Percentiles rank a stretch among this genome's conserved stretches.
These are phyloP conservation scores for Chalaropsis ovoidea DNA, from an alignment of 2,329 filamentous ascomycete species.

Conservation along the genomic window DNA sequence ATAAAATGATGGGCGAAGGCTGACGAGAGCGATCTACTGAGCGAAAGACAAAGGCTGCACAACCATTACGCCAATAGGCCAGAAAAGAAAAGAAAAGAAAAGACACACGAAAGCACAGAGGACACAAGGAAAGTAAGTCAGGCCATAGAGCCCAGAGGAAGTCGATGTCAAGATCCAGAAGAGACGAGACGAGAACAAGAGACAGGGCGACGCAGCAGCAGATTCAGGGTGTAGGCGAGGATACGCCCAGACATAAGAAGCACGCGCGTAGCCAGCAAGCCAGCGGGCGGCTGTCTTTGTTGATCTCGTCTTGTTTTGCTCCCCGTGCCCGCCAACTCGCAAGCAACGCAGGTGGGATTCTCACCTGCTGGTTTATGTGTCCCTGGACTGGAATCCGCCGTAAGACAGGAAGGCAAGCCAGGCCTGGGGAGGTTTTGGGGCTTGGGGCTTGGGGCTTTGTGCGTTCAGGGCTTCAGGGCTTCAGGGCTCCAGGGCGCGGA, in stretches of 20 bases:
- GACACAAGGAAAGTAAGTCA: not conserved
- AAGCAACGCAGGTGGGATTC: not conserved
- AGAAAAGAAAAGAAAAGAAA: not conserved
- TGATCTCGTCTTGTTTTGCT: not conserved
- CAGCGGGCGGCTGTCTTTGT: not conserved
- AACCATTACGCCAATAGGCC: not conserved
- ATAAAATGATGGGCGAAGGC: not conserved
- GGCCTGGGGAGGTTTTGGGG: not conserved
- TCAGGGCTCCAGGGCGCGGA: too few species aligned
- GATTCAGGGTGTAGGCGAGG: not conserved
- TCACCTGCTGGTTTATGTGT: not conserved
- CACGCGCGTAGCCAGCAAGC: not conserved
- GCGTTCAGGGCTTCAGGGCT: too few species aligned
- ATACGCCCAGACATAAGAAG: conserved; percentile 8
- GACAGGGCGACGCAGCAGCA: not conserved
- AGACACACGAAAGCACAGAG: not conserved
- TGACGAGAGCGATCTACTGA: not conserved
- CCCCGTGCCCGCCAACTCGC: not conserved
- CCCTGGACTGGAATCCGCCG: conserved; percentile 14
- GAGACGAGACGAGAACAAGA: not conserved
- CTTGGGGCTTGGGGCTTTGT: too few species aligned
- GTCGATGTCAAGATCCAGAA: not conserved
- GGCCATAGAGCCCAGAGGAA: not conserved
- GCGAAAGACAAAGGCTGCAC: not conserved
- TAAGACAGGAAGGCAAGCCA: conserved; percentile 20